Conservation (phyloP, 768 basidiomycete genomes). For the Candolleomyces efflorescens region DNA sequence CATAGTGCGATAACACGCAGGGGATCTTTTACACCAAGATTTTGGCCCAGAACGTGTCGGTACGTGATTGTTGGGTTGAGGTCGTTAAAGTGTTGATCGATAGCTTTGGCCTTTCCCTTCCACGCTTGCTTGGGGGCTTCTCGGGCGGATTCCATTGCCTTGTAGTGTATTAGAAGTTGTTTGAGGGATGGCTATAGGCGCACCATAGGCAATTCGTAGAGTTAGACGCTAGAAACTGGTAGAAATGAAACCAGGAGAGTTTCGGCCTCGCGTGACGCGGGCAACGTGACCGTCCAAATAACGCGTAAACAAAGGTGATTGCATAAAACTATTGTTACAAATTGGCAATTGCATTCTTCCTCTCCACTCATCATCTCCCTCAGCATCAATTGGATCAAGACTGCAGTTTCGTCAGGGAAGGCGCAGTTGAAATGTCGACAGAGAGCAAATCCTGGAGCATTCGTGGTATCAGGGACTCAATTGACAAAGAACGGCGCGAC, state of each 20-base stretch:
- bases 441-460: conserved; percentile 32
- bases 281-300: conserved; percentile 4
- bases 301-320: conserved; percentile 13
- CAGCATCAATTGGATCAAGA: not conserved
- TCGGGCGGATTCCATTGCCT: not conserved
- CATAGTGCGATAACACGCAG: conserved; percentile 85
- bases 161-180: not conserved
- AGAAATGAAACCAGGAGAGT: no score
- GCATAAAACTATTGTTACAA: no score
- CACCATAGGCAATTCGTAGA: no score
- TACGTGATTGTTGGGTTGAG: conserved; percentile 71
- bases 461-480: not conserved
- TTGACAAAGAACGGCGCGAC: not conserved
- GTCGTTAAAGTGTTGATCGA: conserved; percentile 49
- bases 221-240: no score
- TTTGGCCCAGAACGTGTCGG: conserved; percentile 67
- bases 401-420: conserved; percentile 21
- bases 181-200: not conserved
- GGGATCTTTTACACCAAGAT: conserved; percentile 68
- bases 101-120: conserved; percentile 57
- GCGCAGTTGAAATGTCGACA: conserved; percentile 35
- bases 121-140: conserved; percentile 17
- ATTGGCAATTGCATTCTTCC: no score
- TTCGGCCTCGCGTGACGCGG: not conserved
- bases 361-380: no score